Conservation (phyloP, 2,329 filamentous ascomycete genomes). For the Magnaporthales sp. region DNA sequence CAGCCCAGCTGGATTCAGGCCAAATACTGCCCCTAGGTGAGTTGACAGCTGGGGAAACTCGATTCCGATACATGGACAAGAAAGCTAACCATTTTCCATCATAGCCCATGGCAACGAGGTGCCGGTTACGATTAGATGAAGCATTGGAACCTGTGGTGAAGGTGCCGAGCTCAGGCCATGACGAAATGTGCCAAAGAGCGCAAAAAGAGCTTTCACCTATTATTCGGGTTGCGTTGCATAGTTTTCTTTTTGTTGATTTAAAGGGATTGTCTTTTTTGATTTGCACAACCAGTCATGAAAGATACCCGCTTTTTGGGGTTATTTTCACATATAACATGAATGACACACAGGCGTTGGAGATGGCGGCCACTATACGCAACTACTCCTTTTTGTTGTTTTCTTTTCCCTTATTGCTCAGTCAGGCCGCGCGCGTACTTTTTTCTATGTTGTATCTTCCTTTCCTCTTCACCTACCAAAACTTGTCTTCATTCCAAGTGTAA, state of each 20-base stretch:
- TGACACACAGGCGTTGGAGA: conserved; percentile 6
- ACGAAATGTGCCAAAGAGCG: not conserved
- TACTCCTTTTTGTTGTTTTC: not conserved
- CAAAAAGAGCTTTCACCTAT: not conserved
- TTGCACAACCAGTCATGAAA: not conserved
- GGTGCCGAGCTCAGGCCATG: not conserved
- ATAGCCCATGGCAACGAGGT: conserved; percentile 47
- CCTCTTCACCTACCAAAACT: not conserved
- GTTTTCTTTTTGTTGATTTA: not conserved
- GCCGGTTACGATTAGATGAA: conserved; percentile 39
- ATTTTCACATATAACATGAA: conserved; percentile 4
- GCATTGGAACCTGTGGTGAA: conserved; percentile 11
- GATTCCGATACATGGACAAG: not conserved
- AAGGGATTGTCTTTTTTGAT: not conserved
- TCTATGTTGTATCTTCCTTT: conserved; percentile 4
- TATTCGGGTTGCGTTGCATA: not conserved
- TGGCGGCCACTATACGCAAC: conserved; percentile 1
- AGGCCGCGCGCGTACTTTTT: not conserved
- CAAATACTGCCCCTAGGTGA: conserved; percentile 39
- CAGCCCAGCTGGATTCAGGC: conserved; percentile 22
- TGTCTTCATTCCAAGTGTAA: not conserved
- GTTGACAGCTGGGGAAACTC: conserved; percentile 9
- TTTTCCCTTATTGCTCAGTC: conserved; percentile 2
- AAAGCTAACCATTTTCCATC: not conserved
- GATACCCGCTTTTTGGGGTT: not conserved